These are phyloP conservation scores for Monosporascus sp. DNA, from an alignment of 2,329 filamentous ascomycete species.

Conservation along the genomic window DNA sequence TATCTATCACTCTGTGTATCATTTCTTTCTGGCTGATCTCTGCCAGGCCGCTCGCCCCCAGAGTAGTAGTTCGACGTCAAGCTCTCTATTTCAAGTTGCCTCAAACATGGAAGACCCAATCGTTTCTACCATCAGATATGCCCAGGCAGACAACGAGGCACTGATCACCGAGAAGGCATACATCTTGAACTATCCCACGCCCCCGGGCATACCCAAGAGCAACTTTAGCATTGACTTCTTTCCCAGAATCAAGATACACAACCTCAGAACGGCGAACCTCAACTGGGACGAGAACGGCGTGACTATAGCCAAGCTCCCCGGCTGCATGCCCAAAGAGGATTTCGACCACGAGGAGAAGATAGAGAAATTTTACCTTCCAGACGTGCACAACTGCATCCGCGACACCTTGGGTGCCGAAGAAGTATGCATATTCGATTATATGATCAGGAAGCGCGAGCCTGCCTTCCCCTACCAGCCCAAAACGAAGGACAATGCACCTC, in stretches of 20 bases:
- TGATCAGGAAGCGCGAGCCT: conserved; percentile 6
- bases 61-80: not conserved
- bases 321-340: conserved; percentile 1
- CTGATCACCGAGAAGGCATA: conserved; percentile 9
- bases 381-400: conserved; percentile 7
- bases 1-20: not conserved
- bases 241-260: conserved; percentile 8
- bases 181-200: conserved; percentile 12
- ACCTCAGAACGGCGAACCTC: conserved; percentile 5
- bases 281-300: conserved; percentile 7
- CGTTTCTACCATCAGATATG: conserved; percentile 7
- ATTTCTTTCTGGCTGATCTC: not conserved
- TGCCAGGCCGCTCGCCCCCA: not conserved
- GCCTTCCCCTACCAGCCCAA: conserved; percentile 7
- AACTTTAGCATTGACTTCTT: conserved; percentile 11
- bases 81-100: not conserved
- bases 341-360: conserved; percentile 12
- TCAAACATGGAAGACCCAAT: not conserved
- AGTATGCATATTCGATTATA: conserved; percentile 10
- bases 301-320: conserved; percentile 4
- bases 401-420: conserved; percentile 8
- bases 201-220: conserved; percentile 9
- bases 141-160: conserved; percentile 2
- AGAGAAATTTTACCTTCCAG: conserved; percentile 8
- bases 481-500: conserved; percentile 4